Evolutionary conservation across 83 land plant species (phyloP).

Genomic region (Picea engelmannii): DNA sequence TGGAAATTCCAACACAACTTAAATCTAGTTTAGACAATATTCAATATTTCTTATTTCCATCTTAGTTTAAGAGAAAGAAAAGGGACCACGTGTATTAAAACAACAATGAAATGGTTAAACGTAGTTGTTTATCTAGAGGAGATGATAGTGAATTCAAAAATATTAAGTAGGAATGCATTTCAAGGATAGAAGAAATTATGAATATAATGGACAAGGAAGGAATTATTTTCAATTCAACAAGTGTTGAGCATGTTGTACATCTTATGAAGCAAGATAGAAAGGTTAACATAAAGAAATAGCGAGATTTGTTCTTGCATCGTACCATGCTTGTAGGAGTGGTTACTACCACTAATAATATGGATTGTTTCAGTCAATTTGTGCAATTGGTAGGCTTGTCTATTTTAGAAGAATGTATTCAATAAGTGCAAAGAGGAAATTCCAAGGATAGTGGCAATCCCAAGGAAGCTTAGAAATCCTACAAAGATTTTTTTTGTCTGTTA

Average conservation of each 20-base stretch:
- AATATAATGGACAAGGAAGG: constrained; percentile 78
- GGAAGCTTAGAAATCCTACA: constrained; percentile 75
- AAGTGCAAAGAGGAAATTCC: constrained; percentile 80
- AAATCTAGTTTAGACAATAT: constrained; percentile 62
- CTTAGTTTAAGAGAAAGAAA: constrained; percentile 76
- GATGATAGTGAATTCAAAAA: constrained; percentile 67
- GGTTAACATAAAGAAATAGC: constrained; percentile 37
- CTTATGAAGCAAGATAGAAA: constrained; percentile 70
- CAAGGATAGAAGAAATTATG: constrained; percentile 63
- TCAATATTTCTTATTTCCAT: constrained; percentile 40
- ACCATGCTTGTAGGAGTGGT: constrained; percentile 74
- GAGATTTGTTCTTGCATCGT: constrained; percentile 49
- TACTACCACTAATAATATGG: constrained; percentile 74
- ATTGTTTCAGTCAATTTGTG: constrained; percentile 78
- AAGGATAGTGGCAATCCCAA: constrained; percentile 69
- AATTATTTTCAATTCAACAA: constrained; percentile 60
- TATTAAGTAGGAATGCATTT: not conserved
- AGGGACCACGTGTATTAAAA: constrained; percentile 73
- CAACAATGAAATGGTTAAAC: constrained; percentile 51
- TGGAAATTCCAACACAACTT: constrained; percentile 44
- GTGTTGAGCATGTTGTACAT: constrained; percentile 75
- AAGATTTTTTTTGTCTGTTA: constrained; percentile 70
- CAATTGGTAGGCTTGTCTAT: constrained; percentile 73
- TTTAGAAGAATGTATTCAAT: constrained; percentile 95
- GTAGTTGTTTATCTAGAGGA: constrained; percentile 45